Conservation (phyloP, 805 yeast genomes). For the Suhomyces emberorum region DNA sequence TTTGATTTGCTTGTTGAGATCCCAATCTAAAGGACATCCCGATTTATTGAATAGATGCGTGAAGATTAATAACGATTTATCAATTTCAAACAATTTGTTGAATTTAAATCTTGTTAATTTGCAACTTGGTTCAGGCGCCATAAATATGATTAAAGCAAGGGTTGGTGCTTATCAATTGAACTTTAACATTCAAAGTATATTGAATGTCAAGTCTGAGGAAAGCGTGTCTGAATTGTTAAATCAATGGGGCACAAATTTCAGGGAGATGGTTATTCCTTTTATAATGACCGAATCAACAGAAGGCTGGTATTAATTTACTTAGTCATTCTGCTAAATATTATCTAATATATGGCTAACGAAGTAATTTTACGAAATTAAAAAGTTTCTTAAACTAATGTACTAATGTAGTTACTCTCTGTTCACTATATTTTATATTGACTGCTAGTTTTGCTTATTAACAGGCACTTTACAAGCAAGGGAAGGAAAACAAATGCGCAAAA, state of each 20-base stretch:
- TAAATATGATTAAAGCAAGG: conserved; percentile 21
- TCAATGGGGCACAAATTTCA: conserved; percentile 17
- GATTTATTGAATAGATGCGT: conserved; percentile 29
- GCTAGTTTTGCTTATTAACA: too few species aligned
- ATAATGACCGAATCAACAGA: conserved; percentile 29
- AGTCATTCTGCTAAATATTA: too few species aligned
- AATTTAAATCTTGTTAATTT: conserved; percentile 20
- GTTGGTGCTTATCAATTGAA: conserved; percentile 25
- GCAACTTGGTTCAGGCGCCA: conserved; percentile 24
- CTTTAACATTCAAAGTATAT: conserved; percentile 15
- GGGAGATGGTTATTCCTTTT: conserved; percentile 21
- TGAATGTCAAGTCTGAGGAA: not conserved
- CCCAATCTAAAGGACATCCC: conserved; percentile 12
- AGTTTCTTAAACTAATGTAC: too few species aligned
- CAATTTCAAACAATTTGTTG: conserved; percentile 31
- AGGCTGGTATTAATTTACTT: too few species aligned
- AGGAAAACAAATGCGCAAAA: too few species aligned
- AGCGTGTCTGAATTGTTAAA: conserved; percentile 1
- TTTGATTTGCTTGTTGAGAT: conserved; percentile 16
- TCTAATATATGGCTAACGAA: too few species aligned
- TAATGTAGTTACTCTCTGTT: too few species aligned
- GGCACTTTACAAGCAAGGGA: too few species aligned
- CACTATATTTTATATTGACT: too few species aligned
- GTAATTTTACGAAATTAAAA: too few species aligned
- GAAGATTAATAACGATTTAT: conserved; percentile 37